Percentiles rank a stretch among this genome's conserved stretches.
Evolutionary conservation across 345 rosid genomes (phyloP).

Genomic region (Conringia planisiliqua): DNA sequence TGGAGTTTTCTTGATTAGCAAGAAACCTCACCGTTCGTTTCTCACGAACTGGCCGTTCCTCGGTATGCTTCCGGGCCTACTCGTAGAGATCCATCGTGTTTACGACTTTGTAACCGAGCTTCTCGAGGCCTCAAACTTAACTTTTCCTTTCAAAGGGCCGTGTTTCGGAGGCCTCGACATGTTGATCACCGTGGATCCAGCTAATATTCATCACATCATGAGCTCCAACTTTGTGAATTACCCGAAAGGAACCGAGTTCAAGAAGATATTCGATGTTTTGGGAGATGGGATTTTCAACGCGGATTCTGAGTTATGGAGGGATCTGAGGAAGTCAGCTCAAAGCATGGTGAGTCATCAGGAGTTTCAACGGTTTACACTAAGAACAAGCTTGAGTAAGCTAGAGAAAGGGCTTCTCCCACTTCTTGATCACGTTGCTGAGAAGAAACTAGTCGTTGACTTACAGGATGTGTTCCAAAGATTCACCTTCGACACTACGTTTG

Average conservation of each 20-base stretch:
- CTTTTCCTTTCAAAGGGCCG: constrained; percentile 30
- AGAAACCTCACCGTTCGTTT: constrained; percentile 8
- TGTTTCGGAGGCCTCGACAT: constrained; percentile 15
- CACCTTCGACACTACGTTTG: constrained; percentile 39
- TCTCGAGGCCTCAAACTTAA: constrained; percentile 24
- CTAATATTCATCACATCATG: constrained; percentile 34
- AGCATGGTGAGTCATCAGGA: constrained; percentile 15
- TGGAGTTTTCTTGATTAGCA: not conserved
- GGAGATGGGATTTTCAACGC: constrained; percentile 34
- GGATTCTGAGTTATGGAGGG: constrained; percentile 33
- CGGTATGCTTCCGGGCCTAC: constrained; percentile 28
- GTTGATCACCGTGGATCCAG: constrained; percentile 25
- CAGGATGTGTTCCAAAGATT: constrained; percentile 47
- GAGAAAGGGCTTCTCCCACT: constrained; percentile 26
- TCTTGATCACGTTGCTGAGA: constrained; percentile 23
- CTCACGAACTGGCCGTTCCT: constrained; percentile 24
- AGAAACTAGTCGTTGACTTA: constrained; percentile 24
- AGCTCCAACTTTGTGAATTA: constrained; percentile 33
- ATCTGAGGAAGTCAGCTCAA: constrained; percentile 30
- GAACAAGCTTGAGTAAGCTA: constrained; percentile 18
- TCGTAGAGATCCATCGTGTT: constrained; percentile 16
- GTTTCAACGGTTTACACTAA: constrained; percentile 29
- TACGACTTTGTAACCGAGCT: constrained; percentile 25
- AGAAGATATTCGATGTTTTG: constrained; percentile 29
- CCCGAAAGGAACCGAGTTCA: constrained; percentile 36